Percentiles rank a stretch among this genome's conserved stretches.
phyloP scores from a whole-genome alignment of 2,329 filamentous ascomycete genomes.

The Verticillium dahliae region DNA sequence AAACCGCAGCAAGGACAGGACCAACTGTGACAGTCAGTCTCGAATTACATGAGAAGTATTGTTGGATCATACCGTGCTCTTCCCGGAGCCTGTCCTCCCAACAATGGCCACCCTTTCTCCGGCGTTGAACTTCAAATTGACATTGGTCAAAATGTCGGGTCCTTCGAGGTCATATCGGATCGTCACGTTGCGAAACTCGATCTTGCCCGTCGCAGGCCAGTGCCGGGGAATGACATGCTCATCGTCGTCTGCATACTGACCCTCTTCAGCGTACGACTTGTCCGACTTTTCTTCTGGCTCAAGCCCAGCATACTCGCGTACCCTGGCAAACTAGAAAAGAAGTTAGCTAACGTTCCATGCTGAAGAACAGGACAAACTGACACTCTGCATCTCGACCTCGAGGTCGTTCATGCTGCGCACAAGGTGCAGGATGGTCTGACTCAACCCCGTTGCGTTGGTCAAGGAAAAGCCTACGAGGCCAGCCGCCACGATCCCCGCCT shows the following conservation, averaged over 20 bases:
- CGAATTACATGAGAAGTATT: neutral
- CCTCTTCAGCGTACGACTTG: slow-evolving; percentile 28
- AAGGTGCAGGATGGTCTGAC: slow-evolving; percentile 41
- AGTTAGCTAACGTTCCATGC: neutral
- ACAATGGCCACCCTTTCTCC: slow-evolving; percentile 75
- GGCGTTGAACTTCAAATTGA: slow-evolving; percentile 48
- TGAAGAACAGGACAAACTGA: slow-evolving; percentile 21
- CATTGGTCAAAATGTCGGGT: slow-evolving; percentile 40
- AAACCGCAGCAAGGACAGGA: slow-evolving; percentile 49
- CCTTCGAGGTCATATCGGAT: slow-evolving; percentile 39
- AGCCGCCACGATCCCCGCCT: slow-evolving; percentile 38
- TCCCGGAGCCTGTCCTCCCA: slow-evolving; percentile 76
- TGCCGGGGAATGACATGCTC: slow-evolving; percentile 29
- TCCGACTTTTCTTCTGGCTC: slow-evolving; percentile 38
- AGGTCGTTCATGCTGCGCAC: slow-evolving; percentile 50
- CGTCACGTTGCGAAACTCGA: slow-evolving; percentile 44
- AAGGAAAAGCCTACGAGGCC: slow-evolving; percentile 51
- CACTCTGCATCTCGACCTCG: slow-evolving; percentile 50
- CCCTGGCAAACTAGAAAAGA: slow-evolving; percentile 35
- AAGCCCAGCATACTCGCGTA: slow-evolving; percentile 40
- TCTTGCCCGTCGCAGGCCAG: slow-evolving; percentile 39
- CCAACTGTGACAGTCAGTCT: slow-evolving; percentile 18
- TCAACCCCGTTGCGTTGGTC: slow-evolving; percentile 48
- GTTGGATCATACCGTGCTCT: slow-evolving; percentile 59
- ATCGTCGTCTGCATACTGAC: slow-evolving; percentile 32